Conservation (phyloP, 1,284 basidiomycete genomes). For the Albatrellus sp. region DNA sequence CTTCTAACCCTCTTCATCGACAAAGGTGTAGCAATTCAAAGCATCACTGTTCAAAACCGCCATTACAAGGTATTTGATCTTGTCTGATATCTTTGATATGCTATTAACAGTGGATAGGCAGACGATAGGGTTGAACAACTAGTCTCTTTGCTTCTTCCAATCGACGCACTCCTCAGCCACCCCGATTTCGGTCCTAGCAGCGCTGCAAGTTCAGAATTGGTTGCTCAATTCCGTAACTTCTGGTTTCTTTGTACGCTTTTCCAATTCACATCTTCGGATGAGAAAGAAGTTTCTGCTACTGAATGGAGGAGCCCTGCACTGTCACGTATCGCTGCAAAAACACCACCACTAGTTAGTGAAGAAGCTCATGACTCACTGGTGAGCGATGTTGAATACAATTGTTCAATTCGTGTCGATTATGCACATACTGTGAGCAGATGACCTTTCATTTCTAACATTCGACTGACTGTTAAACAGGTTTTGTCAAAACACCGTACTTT, state of each 20-base stretch:
- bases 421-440: slow-evolving; percentile 50
- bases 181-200: slow-evolving; percentile 56
- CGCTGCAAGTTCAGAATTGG: slow-evolving; percentile 49
- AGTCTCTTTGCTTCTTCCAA: slow-evolving; percentile 77
- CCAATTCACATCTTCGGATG: slow-evolving; percentile 46
- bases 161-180: slow-evolving; percentile 82
- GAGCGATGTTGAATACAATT: slow-evolving; percentile 89
- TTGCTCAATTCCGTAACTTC: slow-evolving; percentile 81
- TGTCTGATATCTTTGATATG: background rate
- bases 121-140: slow-evolving; percentile 80
- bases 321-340: slow-evolving; percentile 75
- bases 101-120: slow-evolving; percentile 28
- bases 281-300: slow-evolving; percentile 45
- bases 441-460: background rate
- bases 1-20: slow-evolving; percentile 81
- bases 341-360: slow-evolving; percentile 79
- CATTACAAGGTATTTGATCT: slow-evolving; percentile 41
- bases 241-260: slow-evolving; percentile 92
- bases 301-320: slow-evolving; percentile 72
- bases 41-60: slow-evolving; percentile 52
- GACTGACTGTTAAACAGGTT: slow-evolving; percentile 30
- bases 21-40: slow-evolving; percentile 87
- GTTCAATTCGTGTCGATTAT: slow-evolving; percentile 84
- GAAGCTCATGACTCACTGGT: slow-evolving; percentile 76
- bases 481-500: slow-evolving; percentile 53